Conservation (phyloP, 257 asterid genomes). For the Capsicum rhomboideum region DNA sequence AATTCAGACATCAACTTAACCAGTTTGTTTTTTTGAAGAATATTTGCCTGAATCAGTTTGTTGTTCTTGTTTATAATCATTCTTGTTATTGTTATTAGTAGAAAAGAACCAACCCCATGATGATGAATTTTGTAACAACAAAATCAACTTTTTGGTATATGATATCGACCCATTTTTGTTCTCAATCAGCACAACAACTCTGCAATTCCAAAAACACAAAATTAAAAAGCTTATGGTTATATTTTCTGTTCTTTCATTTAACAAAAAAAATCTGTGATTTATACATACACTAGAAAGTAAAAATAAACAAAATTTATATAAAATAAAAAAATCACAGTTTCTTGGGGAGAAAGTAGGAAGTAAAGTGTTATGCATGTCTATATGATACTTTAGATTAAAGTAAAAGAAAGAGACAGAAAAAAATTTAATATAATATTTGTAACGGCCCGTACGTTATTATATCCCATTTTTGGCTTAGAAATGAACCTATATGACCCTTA, state of each 20-base stretch:
- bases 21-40: neutral
- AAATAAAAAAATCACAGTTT: neutral
- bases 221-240: too few relatives aligned
- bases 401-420: neutral
- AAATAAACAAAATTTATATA: neutral
- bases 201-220: neutral
- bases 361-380: neutral
- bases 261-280: neutral
- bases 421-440: neutral
- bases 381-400: neutral
- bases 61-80: conserved; percentile 5
- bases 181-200: neutral
- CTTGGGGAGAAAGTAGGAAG: neutral
- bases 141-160: neutral
- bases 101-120: conserved; percentile 43
- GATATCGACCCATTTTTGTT: neutral
- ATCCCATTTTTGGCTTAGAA: too few relatives aligned
- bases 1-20: conserved; percentile 37
- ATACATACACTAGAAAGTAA: neutral
- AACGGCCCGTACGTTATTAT: too few relatives aligned
- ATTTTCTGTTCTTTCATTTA: too few relatives aligned
- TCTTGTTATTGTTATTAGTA: neutral
- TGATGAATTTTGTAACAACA: conserved; percentile 23
- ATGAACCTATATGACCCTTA: too few relatives aligned
- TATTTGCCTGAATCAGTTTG: neutral